These are phyloP conservation scores for Articulospora tetracladia DNA, from an alignment of 495 filamentous ascomycete genomes.

Conservation along the genomic window DNA sequence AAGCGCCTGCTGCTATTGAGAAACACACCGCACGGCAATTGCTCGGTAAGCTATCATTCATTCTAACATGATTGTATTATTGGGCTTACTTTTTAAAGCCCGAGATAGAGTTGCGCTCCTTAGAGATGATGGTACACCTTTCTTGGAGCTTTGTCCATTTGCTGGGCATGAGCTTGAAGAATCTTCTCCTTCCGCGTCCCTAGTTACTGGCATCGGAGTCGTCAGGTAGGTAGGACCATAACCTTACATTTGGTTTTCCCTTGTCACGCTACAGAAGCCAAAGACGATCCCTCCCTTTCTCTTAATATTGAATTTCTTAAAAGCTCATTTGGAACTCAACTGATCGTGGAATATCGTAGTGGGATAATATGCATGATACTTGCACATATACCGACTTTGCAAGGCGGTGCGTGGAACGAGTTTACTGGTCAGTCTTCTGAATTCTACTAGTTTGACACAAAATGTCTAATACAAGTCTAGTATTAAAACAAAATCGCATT, in stretches of 20 bases:
- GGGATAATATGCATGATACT: conserved; percentile 13
- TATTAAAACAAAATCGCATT: conserved; percentile 31
- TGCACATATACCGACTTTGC: conserved; percentile 11
- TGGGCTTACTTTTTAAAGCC: neutral
- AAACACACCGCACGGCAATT: no score
- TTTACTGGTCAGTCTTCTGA: conserved; percentile 4
- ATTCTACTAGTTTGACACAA: no score
- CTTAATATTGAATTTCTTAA: no score
- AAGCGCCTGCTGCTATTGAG: no score
- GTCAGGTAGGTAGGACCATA: conserved; percentile 3
- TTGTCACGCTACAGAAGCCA: no score
- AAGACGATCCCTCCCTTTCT: neutral
- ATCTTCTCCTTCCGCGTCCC: conserved; percentile 12
- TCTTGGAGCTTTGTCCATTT: conserved; percentile 12
- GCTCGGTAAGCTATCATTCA: no score
- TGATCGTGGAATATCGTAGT: neutral
- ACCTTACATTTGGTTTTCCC: no score
- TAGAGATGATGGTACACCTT: conserved; percentile 5
- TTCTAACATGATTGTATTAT: neutral
- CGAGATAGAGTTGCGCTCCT: conserved; percentile 15
- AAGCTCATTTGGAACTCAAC: neutral
- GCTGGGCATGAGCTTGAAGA: conserved; percentile 9
- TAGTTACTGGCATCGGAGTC: conserved; percentile 13
- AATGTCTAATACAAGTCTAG: conserved; percentile 4
- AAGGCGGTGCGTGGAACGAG: conserved; percentile 17